Evolutionary conservation across 257 asterid species (phyloP), one percentile per base, ranked within the genome.

Genomic region (Jaltomata sinuosa): DNA sequence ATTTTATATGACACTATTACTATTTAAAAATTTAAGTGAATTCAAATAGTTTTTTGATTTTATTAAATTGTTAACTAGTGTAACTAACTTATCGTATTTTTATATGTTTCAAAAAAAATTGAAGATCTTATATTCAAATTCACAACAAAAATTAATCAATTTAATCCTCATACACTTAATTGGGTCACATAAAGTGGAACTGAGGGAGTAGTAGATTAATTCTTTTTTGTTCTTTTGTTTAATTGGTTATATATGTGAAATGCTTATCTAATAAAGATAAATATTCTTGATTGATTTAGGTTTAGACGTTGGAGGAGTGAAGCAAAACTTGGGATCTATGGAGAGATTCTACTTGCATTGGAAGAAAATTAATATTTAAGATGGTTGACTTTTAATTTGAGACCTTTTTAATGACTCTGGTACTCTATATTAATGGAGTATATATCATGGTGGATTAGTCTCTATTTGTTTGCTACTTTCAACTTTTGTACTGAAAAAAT

Each of bases 401-500:
- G 11, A 31, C 22, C 74, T 31, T 31, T 14, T 62, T 3, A 50
- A 50, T 14, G 12, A 61, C 69, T 25, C 7, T 64, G 12, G 80
- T 5, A 18, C 38, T 74, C 32, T 74, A 67, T 29, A 67, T 74
- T n/a, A 57, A 57, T 57, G n/a, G n/a, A n/a, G n/a, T 25, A 61
- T 38, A 34, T 69, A 42, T 74, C 36, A 42, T 45, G 59, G 80
- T n/a, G 32, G 14, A 42, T 72, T 74, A 72, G 36, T 74, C 57
- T 72, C 36, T 22, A 22, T 14, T 32, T 45, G 32, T 45, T 45
- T 74, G 57, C 80, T 25, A 25, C 22, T 25, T 74, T 45, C 57
- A 74, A 74, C 9, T 74, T 45, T 8, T 25, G 55, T 74, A 22
- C 22, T 25, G 31, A 8, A 74, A 42, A n/a, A 32, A 67, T 32